Evolutionary conservation across 768 basidiomycete genomes (phyloP).

Genomic region (Suillus clintonianus): DNA sequence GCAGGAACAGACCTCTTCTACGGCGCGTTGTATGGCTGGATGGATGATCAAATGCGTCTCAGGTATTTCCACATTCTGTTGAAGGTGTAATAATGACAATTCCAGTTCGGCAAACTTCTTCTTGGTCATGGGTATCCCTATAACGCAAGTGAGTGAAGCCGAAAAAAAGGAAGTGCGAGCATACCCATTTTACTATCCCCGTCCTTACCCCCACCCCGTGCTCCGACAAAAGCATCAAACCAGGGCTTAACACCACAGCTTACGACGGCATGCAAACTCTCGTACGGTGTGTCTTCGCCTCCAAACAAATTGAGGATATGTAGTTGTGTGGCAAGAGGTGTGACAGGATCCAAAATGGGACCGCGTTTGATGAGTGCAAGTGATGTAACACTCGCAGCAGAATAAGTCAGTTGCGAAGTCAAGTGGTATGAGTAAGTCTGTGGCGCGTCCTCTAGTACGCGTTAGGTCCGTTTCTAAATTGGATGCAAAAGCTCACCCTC

Average conservation of each 20-base stretch:
- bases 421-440: constrained; percentile 68
- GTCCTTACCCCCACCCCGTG: constrained; percentile 75
- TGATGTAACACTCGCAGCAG: constrained; percentile 77
- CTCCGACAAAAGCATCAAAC: constrained; percentile 96
- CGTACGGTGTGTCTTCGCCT: constrained; percentile 89
- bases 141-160: constrained; percentile 8
- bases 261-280: constrained; percentile 92
- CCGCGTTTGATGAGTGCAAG: constrained; percentile 95
- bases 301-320: constrained; percentile 93
- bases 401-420: constrained; percentile 75
- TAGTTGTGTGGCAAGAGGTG: constrained; percentile 80
- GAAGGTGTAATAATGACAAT: constrained; percentile 88
- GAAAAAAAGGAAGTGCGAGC: constrained; percentile 7
- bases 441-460: constrained; percentile 58
- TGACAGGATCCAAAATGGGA: constrained; percentile 76
- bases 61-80: constrained; percentile 99
- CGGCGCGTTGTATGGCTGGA: constrained; percentile 83
- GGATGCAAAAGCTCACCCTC: constrained; percentile 55
- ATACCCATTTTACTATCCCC: constrained; percentile 81
- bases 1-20: constrained; percentile 57
- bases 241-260: constrained; percentile 96
- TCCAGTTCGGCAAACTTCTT: constrained; percentile 99
- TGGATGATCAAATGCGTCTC: constrained; percentile 94
- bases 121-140: constrained; percentile 96
- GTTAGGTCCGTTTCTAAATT: constrained; percentile 11